These are phyloP conservation scores for Yarrowia deformans DNA, from an alignment of 805 yeast species.

Conservation along the genomic window DNA sequence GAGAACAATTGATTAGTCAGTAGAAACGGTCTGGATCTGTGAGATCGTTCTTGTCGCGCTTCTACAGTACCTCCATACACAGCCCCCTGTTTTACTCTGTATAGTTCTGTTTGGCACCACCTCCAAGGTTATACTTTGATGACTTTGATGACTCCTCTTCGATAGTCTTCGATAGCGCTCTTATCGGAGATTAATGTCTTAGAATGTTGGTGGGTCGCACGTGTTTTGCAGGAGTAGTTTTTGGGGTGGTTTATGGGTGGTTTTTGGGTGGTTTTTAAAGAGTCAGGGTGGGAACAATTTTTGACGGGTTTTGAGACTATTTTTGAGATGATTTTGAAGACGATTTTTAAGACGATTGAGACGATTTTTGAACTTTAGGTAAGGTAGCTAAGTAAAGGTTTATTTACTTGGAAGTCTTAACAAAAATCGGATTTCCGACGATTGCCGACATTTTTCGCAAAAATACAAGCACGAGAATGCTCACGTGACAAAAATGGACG, in stretches of 20 bases:
- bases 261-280: too few species aligned
- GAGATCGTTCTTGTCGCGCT: too few species aligned
- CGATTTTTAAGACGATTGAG: neutral
- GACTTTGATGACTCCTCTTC: constrained; percentile 19
- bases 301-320: too few species aligned
- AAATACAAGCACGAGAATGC: neutral
- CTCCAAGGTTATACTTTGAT: constrained; percentile 24
- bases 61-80: too few species aligned
- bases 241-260: neutral
- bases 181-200: constrained; percentile 24
- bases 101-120: constrained; percentile 5
- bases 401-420: neutral
- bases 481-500: constrained; percentile 33
- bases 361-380: neutral
- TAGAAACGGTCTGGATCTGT: too few species aligned
- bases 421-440: too few species aligned
- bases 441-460: neutral
- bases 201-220: neutral
- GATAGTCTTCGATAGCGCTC: constrained; percentile 2
- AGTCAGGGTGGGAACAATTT: too few species aligned
- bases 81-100: neutral
- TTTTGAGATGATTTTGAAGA: too few species aligned
- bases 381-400: neutral
- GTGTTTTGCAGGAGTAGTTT: too few species aligned
- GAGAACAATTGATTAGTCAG: too few species aligned